These are phyloP conservation scores for Lophium mytilinum DNA, from an alignment of 495 filamentous ascomycete genomes.

Conservation along the genomic window DNA sequence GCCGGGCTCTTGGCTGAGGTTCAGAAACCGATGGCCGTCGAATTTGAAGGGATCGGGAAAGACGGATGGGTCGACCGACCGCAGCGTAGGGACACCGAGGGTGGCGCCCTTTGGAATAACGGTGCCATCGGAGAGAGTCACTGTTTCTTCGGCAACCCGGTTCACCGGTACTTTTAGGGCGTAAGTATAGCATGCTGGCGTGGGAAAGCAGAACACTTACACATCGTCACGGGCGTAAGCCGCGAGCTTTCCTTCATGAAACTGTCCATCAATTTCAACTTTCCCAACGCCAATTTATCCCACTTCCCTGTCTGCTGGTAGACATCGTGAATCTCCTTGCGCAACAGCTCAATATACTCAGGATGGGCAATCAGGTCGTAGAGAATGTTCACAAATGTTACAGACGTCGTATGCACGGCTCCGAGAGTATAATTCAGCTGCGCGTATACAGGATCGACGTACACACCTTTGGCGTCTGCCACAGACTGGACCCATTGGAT, in stretches of 20 bases:
- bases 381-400: conserved; percentile 8
- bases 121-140: conserved; percentile 18
- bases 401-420: conserved; percentile 16
- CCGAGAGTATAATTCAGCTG: conserved; percentile 6
- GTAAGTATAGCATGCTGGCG: not conserved
- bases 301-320: conserved; percentile 28
- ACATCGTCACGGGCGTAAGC: conserved; percentile 32
- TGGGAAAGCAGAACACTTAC: conserved; percentile 23
- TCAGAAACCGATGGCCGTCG: conserved; percentile 47
- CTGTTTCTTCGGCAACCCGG: conserved; percentile 7
- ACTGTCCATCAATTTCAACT: conserved; percentile 45
- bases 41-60: conserved; percentile 38
- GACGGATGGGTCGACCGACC: conserved; percentile 4
- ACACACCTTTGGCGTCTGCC: not conserved
- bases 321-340: conserved; percentile 44
- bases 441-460: not conserved
- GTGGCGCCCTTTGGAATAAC: conserved; percentile 19
- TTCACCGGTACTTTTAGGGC: conserved; percentile 10
- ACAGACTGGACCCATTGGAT: conserved; percentile 33
- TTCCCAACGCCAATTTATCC: conserved; percentile 33
- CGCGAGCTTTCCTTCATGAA: conserved; percentile 48
- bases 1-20: conserved; percentile 34
- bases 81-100: conserved; percentile 1
- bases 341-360: conserved; percentile 40
- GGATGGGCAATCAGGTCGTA: conserved; percentile 45